Percentiles rank a stretch among this genome's conserved stretches.
Evolutionary conservation across 1,284 basidiomycete species (phyloP).

Genomic region (Heliocybe sulcata): DNA sequence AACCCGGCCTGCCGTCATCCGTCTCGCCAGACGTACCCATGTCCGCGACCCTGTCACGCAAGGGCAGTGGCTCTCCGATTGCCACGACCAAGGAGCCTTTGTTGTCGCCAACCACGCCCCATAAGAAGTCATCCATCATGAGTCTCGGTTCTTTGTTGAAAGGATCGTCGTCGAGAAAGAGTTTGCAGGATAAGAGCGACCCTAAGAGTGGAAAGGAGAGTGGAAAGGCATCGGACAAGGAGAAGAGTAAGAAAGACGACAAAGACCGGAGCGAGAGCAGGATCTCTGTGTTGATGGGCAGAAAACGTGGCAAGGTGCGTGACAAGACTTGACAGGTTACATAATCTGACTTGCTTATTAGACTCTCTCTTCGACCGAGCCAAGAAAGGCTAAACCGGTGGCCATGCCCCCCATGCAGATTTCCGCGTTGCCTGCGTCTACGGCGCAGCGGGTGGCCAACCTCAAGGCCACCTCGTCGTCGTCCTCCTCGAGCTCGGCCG

Average conservation of each 20-base stretch:
- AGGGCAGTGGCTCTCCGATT: not conserved
- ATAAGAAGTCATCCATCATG: constrained; percentile 72
- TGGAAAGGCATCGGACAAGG: constrained; percentile 37
- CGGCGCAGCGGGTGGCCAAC: constrained; percentile 73
- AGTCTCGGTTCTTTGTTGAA: constrained; percentile 72
- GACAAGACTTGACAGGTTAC: constrained; percentile 10
- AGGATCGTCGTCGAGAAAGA: constrained; percentile 74
- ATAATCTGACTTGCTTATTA: constrained; percentile 24
- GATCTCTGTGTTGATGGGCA: constrained; percentile 81
- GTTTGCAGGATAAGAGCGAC: constrained; percentile 69
- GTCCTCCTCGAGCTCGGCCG: constrained; percentile 34
- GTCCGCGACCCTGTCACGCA: constrained; percentile 17
- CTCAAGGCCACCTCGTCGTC: constrained; percentile 52
- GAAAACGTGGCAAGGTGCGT: constrained; percentile 87
- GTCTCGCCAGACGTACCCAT: constrained; percentile 39
- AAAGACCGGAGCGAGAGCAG: constrained; percentile 81
- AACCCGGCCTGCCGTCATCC: constrained; percentile 15
- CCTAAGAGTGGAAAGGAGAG: constrained; percentile 38
- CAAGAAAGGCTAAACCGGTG: constrained; percentile 61
- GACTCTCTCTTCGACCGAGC: constrained; percentile 83
- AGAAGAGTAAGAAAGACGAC: constrained; percentile 66
- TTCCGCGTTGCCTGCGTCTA: constrained; percentile 68
- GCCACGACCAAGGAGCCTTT: constrained; percentile 37
- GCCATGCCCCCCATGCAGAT: constrained; percentile 86
- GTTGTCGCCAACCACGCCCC: constrained; percentile 45